Percentiles rank a stretch among this genome's conserved stretches.
Evolutionary conservation across 805 yeast species (phyloP).

Genomic region (Lachancea cidri): DNA sequence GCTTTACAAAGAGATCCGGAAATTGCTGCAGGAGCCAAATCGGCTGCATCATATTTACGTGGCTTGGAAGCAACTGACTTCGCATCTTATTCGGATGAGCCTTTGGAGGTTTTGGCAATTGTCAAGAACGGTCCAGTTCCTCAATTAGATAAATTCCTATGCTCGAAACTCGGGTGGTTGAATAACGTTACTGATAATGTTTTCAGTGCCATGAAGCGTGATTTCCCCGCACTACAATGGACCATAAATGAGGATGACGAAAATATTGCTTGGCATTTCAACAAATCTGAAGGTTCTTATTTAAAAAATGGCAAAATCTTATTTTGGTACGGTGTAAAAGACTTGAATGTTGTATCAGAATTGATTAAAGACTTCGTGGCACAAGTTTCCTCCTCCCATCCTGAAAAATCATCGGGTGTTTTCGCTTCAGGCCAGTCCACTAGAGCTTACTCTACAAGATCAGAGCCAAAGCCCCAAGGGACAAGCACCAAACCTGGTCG

Average conservation of each 20-base stretch:
- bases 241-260: slow-evolving; percentile 84
- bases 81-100: slow-evolving; percentile 91
- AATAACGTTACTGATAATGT: slow-evolving; percentile 95
- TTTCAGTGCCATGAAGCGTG: slow-evolving; percentile 74
- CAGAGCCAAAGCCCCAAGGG: slow-evolving; percentile 62
- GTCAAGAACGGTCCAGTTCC: slow-evolving; percentile 61
- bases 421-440: slow-evolving; percentile 44
- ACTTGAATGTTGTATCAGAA: slow-evolving; percentile 54
- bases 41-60: slow-evolving; percentile 79
- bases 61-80: slow-evolving; percentile 57
- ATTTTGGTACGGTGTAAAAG: slow-evolving; percentile 89
- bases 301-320: slow-evolving; percentile 82
- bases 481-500: slow-evolving; percentile 56
- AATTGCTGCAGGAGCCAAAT: slow-evolving; percentile 59
- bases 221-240: slow-evolving; percentile 77
- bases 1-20: slow-evolving; percentile 76
- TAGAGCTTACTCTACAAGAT: slow-evolving; percentile 47
- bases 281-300: slow-evolving; percentile 90
- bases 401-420: slow-evolving; percentile 34
- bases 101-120: slow-evolving; percentile 88
- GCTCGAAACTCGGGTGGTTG: slow-evolving; percentile 91
- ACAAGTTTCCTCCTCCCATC: slow-evolving; percentile 26
- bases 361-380: slow-evolving; percentile 54
- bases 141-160: slow-evolving; percentile 75
- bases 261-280: slow-evolving; percentile 86